phyloP scores from a whole-genome alignment of 2,329 filamentous ascomycete species.

The Penicillium sp. region DNA sequence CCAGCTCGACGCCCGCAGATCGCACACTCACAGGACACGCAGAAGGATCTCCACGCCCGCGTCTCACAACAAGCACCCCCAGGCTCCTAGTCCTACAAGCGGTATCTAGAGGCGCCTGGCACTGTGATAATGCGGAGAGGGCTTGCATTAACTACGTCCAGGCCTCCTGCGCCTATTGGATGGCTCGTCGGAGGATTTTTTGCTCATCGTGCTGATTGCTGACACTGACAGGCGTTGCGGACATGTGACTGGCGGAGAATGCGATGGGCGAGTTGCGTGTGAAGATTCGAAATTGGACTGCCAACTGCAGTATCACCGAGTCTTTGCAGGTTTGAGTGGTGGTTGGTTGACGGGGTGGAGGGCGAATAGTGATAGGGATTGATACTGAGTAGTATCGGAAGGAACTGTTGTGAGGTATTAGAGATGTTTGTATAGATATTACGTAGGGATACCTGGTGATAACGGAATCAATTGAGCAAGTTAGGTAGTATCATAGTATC shows the following conservation, averaged over 20 bases:
- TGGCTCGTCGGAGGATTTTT: conserved; percentile 17
- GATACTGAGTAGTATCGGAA: neutral
- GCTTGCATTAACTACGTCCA: conserved; percentile 21
- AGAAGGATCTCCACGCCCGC: neutral
- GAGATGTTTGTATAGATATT: neutral
- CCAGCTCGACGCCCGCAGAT: conserved; percentile 18
- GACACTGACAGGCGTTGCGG: conserved; percentile 9
- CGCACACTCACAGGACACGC: conserved; percentile 1
- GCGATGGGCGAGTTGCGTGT: conserved; percentile 13
- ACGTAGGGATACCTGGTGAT: neutral
- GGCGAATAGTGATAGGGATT: neutral
- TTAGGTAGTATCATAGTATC: too few relatives aligned
- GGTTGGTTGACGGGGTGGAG: conserved; percentile 9
- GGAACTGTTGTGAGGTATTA: neutral
- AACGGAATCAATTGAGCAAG: neutral
- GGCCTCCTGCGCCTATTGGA: conserved; percentile 16
- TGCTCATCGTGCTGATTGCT: neutral
- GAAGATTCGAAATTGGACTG: conserved; percentile 22
- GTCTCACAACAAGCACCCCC: neutral
- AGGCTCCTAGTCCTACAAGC: too few relatives aligned
- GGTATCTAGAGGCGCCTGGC: neutral
- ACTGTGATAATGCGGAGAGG: conserved; percentile 26
- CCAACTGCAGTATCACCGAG: conserved; percentile 26
- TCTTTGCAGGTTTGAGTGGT: conserved; percentile 2
- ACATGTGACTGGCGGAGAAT: conserved; percentile 22